Evolutionary conservation across 345 rosid genomes (phyloP).

Genomic region (Ricinus communis): DNA sequence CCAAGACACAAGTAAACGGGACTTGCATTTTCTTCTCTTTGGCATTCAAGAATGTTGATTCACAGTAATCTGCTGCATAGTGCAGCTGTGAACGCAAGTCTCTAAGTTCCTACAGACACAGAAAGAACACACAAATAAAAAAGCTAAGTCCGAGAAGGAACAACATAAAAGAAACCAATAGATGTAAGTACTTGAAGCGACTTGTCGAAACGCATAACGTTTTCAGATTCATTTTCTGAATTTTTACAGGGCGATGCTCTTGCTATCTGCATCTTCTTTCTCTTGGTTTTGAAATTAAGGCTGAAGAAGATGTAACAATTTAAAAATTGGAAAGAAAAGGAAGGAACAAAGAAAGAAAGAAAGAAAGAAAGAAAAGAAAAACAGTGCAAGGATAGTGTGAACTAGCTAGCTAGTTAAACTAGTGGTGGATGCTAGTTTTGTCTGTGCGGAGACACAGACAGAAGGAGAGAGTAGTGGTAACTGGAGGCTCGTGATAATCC

Average conservation of each 20-base stretch:
- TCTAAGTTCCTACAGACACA: slow-evolving; percentile 50
- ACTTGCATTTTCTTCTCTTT: slow-evolving; percentile 46
- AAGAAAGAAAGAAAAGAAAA: too few relatives aligned
- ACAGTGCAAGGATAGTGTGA: neutral
- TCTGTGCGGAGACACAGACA: neutral
- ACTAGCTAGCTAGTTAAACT: neutral
- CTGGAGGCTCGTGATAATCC: slow-evolving; percentile 17
- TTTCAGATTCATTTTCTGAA: slow-evolving; percentile 32
- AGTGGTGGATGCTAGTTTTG: neutral
- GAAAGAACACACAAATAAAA: neutral
- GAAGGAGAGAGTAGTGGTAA: neutral
- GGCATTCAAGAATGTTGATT: slow-evolving; percentile 47
- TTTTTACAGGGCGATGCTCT: slow-evolving; percentile 17
- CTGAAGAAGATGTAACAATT: slow-evolving; percentile 12
- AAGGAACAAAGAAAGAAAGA: too few relatives aligned
- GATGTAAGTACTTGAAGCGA: slow-evolving; percentile 48
- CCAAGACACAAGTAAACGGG: neutral
- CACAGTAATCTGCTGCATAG: slow-evolving; percentile 61
- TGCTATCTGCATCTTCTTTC: slow-evolving; percentile 22
- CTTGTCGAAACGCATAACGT: slow-evolving; percentile 38
- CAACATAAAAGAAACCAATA: neutral
- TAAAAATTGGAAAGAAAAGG: neutral
- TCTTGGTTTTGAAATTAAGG: slow-evolving; percentile 1
- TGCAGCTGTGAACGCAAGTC: slow-evolving; percentile 70
- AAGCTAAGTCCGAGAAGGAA: neutral